Percentiles rank a stretch among this genome's conserved stretches.
phyloP scores from a whole-genome alignment of 768 basidiomycete species.

The Kwoniella dendrophila region DNA sequence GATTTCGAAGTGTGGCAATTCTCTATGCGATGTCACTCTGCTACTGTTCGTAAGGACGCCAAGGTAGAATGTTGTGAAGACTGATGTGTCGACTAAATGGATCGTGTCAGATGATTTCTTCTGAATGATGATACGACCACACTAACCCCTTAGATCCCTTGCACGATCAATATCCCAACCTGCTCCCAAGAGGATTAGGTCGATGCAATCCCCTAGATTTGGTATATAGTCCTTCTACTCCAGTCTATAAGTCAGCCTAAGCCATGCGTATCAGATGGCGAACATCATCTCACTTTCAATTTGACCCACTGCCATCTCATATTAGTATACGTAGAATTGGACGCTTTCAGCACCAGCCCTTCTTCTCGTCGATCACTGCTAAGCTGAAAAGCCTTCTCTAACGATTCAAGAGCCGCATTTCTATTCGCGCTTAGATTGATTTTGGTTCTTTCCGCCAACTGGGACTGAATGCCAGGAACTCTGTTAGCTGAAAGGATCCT shows the following conservation, averaged over 20 bases:
- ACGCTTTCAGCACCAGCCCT: constrained; percentile 74
- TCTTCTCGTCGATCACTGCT: constrained; percentile 40
- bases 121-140: too few species aligned
- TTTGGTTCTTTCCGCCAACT: constrained; percentile 63
- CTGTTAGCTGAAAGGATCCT: neutral
- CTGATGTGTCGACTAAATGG: constrained; percentile 69
- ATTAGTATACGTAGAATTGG: constrained; percentile 69
- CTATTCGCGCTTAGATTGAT: constrained; percentile 59
- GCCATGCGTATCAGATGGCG: neutral
- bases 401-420: constrained; percentile 21
- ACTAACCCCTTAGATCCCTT: constrained; percentile 70
- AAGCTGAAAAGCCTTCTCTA: constrained; percentile 15
- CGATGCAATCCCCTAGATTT: constrained; percentile 76
- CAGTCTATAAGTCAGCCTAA: neutral
- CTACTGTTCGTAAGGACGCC: constrained; percentile 66
- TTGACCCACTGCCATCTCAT: constrained; percentile 76
- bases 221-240: constrained; percentile 79
- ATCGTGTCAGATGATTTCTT: too few species aligned
- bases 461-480: constrained; percentile 18
- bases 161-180: constrained; percentile 79
- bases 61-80: constrained; percentile 78
- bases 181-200: constrained; percentile 75
- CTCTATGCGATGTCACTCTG: constrained; percentile 47
- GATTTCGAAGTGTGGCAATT: constrained; percentile 68
- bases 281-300: constrained; percentile 55